Evolutionary conservation across 805 yeast species (phyloP).

Genomic region (Candida alai): DNA sequence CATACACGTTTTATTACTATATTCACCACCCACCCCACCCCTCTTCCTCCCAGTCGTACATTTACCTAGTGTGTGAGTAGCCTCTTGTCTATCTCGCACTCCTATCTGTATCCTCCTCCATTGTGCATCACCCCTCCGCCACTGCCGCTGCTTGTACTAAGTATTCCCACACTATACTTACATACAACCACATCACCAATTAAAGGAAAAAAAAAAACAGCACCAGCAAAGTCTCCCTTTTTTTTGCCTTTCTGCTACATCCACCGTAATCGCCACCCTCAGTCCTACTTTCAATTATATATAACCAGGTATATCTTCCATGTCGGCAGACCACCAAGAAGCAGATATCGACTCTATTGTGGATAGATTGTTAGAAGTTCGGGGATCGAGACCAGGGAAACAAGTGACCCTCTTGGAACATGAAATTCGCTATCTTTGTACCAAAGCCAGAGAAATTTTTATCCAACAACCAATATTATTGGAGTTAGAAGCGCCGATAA

Average conservation of each 20-base stretch:
- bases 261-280: conserved; percentile 3
- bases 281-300: conserved; percentile 2
- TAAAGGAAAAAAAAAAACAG: conserved; percentile 3
- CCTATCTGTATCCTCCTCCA: no score
- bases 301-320: no score
- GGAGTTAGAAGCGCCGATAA: conserved; percentile 96
- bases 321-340: conserved; percentile 47
- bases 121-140: no score
- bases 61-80: no score
- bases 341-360: conserved; percentile 96
- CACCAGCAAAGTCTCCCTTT: conserved; percentile 2
- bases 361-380: conserved; percentile 92
- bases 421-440: conserved; percentile 92
- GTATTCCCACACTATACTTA: no score
- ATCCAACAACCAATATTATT: conserved; percentile 95
- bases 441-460: conserved; percentile 96
- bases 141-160: no score
- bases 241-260: neutral
- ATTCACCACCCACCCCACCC: no score
- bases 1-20: conserved; percentile 2
- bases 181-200: neutral
- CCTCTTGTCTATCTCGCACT: no score
- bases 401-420: conserved; percentile 91
- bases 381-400: conserved; percentile 98
- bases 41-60: neutral